Conservation (phyloP, 495 filamentous ascomycete genomes). For the Podospora australis region DNA sequence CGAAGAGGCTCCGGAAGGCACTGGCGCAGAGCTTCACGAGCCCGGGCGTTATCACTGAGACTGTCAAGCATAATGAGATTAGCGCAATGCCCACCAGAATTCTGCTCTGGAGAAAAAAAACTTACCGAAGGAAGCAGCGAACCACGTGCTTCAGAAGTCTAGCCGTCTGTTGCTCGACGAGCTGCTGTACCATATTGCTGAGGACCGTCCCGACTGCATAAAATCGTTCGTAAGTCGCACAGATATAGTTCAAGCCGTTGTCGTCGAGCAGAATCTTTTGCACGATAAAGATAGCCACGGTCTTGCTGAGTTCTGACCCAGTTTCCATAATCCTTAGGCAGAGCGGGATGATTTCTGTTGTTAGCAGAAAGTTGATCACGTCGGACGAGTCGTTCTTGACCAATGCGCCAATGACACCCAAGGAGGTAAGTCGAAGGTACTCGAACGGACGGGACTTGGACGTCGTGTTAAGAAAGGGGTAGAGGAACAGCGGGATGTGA, state of each 20-base stretch:
- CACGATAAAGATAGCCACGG: conserved; percentile 99
- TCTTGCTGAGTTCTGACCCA: conserved; percentile 96
- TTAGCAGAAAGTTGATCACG: conserved; percentile 98
- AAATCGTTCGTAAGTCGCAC: conserved; percentile 98
- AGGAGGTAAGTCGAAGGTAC: conserved; percentile 91
- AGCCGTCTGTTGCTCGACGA: conserved; percentile 97
- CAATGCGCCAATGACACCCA: conserved; percentile 95
- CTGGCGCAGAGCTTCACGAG: conserved; percentile 89
- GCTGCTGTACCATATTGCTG: conserved; percentile 96
- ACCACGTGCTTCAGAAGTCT: conserved; percentile 96
- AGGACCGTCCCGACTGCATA: conserved; percentile 97
- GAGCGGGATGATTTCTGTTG: conserved; percentile 96
- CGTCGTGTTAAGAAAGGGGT: conserved; percentile 97
- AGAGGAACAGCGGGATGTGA: conserved; percentile 97
- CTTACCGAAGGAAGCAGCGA: conserved; percentile 88
- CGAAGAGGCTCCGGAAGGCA: conserved; percentile 95
- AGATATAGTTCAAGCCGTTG: conserved; percentile 96
- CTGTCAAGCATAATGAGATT: conserved; percentile 35
- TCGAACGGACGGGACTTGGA: conserved; percentile 98
- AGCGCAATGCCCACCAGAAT: conserved; percentile 9
- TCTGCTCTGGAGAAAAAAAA: no score
- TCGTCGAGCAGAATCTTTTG: conserved; percentile 98
- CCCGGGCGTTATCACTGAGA: conserved; percentile 91
- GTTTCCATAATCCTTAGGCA: conserved; percentile 99
- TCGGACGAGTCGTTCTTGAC: conserved; percentile 99